phyloP scores from a whole-genome alignment of 805 yeast genomes.

The Nakazawaea wickerhamii region DNA sequence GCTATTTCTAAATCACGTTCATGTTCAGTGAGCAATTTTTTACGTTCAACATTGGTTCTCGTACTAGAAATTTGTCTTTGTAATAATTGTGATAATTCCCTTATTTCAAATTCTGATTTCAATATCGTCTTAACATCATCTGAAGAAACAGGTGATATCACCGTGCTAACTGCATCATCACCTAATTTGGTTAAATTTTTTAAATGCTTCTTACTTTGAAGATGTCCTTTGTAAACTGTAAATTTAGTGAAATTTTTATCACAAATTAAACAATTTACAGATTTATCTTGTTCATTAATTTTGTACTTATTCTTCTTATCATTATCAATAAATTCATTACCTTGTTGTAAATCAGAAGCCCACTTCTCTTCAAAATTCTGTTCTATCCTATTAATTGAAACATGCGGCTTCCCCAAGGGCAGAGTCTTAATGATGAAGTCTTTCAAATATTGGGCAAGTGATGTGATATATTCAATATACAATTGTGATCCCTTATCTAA shows the following conservation, averaged over 20 bases:
- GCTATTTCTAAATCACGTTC: constrained; percentile 57
- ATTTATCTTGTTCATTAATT: constrained; percentile 19
- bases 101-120: constrained; percentile 22
- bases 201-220: constrained; percentile 69
- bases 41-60: constrained; percentile 56
- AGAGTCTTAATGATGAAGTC: constrained; percentile 40
- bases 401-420: constrained; percentile 42
- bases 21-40: constrained; percentile 60
- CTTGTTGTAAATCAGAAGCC: constrained; percentile 1
- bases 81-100: constrained; percentile 32
- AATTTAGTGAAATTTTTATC: constrained; percentile 55
- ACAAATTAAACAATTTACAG: constrained; percentile 58
- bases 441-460: constrained; percentile 44
- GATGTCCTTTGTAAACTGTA: constrained; percentile 64
- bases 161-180: background rate
- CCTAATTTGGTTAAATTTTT: constrained; percentile 32
- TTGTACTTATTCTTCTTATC: constrained; percentile 12
- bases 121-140: constrained; percentile 5
- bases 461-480: constrained; percentile 40
- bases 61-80: constrained; percentile 42
- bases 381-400: constrained; percentile 22
- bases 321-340: constrained; percentile 17
- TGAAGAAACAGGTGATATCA: constrained; percentile 10
- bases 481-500: constrained; percentile 24
- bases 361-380: constrained; percentile 12